Conservation (phyloP, 208 protist species). For the Leptomonas pyrrhocoris region DNA sequence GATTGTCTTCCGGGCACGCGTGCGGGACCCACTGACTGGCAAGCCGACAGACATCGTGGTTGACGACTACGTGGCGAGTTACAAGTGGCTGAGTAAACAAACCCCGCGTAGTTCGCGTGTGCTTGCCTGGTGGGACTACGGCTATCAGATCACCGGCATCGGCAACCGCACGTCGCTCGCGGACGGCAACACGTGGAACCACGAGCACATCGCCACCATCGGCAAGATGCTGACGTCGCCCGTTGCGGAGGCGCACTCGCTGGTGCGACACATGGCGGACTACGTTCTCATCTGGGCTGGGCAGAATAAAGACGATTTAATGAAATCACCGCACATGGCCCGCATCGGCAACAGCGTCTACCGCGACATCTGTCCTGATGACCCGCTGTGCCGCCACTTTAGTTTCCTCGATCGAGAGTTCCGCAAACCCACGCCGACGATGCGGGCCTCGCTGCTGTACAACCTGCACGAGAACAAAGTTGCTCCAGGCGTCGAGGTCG, state of each 20-base stretch:
- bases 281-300: constrained; percentile 94
- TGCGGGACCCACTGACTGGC: constrained; percentile 34
- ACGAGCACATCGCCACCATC: constrained; percentile 98
- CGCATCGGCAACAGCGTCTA: constrained; percentile 84
- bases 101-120: constrained; percentile 93
- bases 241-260: constrained; percentile 90
- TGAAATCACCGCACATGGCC: constrained; percentile 70
- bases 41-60: constrained; percentile 75
- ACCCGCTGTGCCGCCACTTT: constrained; percentile 61
- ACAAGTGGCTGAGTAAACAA: constrained; percentile 96
- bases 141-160: constrained; percentile 98
- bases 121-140: constrained; percentile 99
- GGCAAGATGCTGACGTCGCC: constrained; percentile 87
- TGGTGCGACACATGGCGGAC: constrained; percentile 95
- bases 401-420: constrained; percentile 35
- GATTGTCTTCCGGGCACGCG: constrained; percentile 29
- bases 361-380: constrained; percentile 69
- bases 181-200: constrained; percentile 99
- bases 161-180: constrained; percentile 96
- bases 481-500: constrained; percentile 7
- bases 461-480: constrained; percentile 43
- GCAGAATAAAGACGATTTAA: constrained; percentile 43
- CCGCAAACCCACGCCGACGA: too few species aligned
- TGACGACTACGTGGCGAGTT: constrained; percentile 98
- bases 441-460: constrained; percentile 67